Evolutionary conservation across 495 filamentous ascomycete species (phyloP).

Genomic region (Diplogelasinospora grovesii): DNA sequence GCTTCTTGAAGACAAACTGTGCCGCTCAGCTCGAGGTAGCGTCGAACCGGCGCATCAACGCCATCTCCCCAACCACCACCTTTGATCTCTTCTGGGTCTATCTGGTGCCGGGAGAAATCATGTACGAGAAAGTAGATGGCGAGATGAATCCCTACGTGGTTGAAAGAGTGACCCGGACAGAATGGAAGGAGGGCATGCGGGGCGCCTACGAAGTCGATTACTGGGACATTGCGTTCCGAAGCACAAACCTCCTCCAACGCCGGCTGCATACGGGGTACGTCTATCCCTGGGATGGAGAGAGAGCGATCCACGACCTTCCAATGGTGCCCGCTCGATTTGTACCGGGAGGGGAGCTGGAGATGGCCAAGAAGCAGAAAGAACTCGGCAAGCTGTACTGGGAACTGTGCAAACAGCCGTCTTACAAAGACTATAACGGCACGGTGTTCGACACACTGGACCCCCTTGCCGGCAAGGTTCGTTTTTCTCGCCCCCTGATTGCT

Average conservation of each 20-base stretch:
- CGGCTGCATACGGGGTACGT: slow-evolving; percentile 23
- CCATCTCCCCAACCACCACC: slow-evolving; percentile 21
- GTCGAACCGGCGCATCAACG: slow-evolving; percentile 19
- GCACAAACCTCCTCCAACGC: slow-evolving; percentile 20
- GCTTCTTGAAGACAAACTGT: slow-evolving; percentile 23
- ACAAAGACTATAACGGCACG: slow-evolving; percentile 31
- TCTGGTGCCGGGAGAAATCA: slow-evolving; percentile 29
- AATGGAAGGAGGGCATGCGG: background rate
- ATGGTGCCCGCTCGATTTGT: slow-evolving; percentile 31
- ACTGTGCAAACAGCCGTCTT: slow-evolving; percentile 28
- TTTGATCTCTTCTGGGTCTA: slow-evolving; percentile 32
- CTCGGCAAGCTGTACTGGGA: slow-evolving; percentile 34
- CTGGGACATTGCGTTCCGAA: slow-evolving; percentile 29
- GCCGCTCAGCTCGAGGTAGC: slow-evolving; percentile 25
- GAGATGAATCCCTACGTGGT: slow-evolving; percentile 27
- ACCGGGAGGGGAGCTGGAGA: slow-evolving; percentile 12
- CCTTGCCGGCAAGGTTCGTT: slow-evolving; percentile 4
- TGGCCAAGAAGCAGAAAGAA: slow-evolving; percentile 21
- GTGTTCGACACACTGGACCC: slow-evolving; percentile 10
- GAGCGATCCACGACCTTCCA: slow-evolving; percentile 23
- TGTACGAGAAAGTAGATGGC: slow-evolving; percentile 25
- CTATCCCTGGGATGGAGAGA: slow-evolving; percentile 26
- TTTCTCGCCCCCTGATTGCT: background rate
- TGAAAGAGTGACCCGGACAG: slow-evolving; percentile 13
- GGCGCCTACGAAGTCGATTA: slow-evolving; percentile 19